These are phyloP conservation scores for Dendrobium nobile DNA, from an alignment of 106 monocot species.

Conservation along the genomic window DNA sequence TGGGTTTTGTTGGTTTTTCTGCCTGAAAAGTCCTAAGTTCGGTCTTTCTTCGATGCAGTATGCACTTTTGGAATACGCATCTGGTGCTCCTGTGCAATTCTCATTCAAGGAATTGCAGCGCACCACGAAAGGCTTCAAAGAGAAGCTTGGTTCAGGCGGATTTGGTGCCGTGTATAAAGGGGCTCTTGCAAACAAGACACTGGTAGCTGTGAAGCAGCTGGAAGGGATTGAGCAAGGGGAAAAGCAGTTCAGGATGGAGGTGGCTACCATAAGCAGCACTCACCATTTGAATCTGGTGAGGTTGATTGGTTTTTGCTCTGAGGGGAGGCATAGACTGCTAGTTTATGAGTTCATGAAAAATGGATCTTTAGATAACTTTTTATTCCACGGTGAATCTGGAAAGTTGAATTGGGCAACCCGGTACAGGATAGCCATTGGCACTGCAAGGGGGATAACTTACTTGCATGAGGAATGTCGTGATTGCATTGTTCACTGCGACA, in stretches of 20 bases:
- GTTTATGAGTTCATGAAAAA: conserved; percentile 96
- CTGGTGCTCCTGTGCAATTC: conserved; percentile 81
- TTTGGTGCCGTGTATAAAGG: conserved; percentile 84
- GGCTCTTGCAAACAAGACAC: conserved; percentile 36
- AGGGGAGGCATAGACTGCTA: conserved; percentile 71
- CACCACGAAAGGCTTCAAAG: conserved; percentile 65
- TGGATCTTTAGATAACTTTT: conserved; percentile 58
- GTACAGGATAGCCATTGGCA: conserved; percentile 61
- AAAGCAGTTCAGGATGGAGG: conserved; percentile 93
- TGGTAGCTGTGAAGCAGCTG: conserved; percentile 80
- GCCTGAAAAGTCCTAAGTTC: conserved; percentile 49
- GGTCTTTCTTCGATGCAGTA: conserved; percentile 53
- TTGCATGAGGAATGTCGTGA: conserved; percentile 91
- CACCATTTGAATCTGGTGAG: conserved; percentile 87
- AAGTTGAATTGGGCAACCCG: conserved; percentile 49
- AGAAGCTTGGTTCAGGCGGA: conserved; percentile 77
- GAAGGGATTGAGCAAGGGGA: conserved; percentile 95
- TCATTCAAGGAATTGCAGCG: conserved; percentile 61
- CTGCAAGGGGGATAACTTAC: conserved; percentile 77
- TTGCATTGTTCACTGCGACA: conserved; percentile 86
- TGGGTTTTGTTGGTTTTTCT: conserved; percentile 64
- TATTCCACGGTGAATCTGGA: conserved; percentile 18
- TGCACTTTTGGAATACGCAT: conserved; percentile 71
- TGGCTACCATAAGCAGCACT: conserved; percentile 86
- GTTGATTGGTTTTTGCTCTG: conserved; percentile 79